These are phyloP conservation scores for Dalbergia cochinchinensis DNA, from an alignment of 306 rosid genomes.

Conservation along the genomic window DNA sequence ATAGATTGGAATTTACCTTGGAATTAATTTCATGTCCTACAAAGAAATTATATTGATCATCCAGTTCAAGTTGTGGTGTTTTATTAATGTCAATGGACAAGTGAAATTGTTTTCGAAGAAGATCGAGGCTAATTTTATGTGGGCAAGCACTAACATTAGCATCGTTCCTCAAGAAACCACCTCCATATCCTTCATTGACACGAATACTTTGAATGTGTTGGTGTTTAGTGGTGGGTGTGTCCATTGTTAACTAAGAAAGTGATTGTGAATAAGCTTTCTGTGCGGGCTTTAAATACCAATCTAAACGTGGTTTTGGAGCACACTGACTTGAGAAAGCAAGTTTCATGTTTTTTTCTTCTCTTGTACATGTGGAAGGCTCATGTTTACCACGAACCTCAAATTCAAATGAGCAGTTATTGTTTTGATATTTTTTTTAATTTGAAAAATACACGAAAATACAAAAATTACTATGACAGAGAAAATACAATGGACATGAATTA, in stretches of 20 bases:
- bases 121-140: not conserved
- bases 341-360: not conserved
- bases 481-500: too few species aligned
- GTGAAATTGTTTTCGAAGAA: not conserved
- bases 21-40: not conserved
- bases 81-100: not conserved
- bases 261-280: not conserved
- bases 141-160: not conserved
- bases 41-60: not conserved
- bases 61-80: not conserved
- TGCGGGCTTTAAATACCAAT: not conserved
- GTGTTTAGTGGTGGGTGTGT: not conserved
- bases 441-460: not conserved
- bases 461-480: too few species aligned
- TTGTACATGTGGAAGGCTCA: not conserved
- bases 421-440: not conserved
- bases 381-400: not conserved
- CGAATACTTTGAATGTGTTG: not conserved
- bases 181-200: not conserved
- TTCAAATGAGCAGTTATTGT: not conserved
- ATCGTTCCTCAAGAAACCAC: not conserved
- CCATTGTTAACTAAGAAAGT: not conserved
- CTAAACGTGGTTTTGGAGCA: not conserved
- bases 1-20: not conserved
- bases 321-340: not conserved